These are phyloP conservation scores for Penicillium atrosanguineum DNA, from an alignment of 495 filamentous ascomycete genomes.

Conservation along the genomic window DNA sequence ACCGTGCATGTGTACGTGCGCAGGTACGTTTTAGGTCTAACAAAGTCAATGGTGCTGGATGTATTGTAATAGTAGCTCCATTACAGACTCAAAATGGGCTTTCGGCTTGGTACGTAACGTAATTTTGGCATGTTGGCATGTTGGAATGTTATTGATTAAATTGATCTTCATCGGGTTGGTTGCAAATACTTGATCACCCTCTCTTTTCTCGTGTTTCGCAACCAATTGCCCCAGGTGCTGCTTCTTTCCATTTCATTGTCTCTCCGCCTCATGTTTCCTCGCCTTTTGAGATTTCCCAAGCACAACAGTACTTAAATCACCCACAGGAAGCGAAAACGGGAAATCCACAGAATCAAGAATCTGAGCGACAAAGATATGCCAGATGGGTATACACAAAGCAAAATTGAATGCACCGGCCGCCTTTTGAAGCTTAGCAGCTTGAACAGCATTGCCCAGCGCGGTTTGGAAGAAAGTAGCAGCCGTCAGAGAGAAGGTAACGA, in stretches of 20 bases:
- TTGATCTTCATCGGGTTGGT: too few species aligned
- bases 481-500: slow-evolving; percentile 55
- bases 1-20: too few species aligned
- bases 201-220: too few species aligned
- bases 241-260: background rate
- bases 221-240: too few species aligned
- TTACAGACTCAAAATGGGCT: too few species aligned
- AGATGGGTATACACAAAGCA: slow-evolving; percentile 54
- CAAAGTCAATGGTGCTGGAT: too few species aligned
- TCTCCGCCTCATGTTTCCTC: slow-evolving; percentile 9
- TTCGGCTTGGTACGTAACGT: too few species aligned
- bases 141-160: too few species aligned
- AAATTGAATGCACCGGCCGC: slow-evolving; percentile 46
- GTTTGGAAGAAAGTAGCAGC: slow-evolving; percentile 56
- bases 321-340: slow-evolving; percentile 34
- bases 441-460: slow-evolving; percentile 37
- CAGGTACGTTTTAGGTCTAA: too few species aligned
- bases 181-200: too few species aligned
- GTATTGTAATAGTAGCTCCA: too few species aligned
- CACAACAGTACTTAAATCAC: slow-evolving; percentile 34
- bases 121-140: too few species aligned
- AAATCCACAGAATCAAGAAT: slow-evolving; percentile 54
- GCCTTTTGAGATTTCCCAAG: slow-evolving; percentile 29
- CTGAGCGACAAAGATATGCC: slow-evolving; percentile 64
- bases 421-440: slow-evolving; percentile 36